phyloP scores from a whole-genome alignment of 164 flowering plant species.

The Sedum album region DNA sequence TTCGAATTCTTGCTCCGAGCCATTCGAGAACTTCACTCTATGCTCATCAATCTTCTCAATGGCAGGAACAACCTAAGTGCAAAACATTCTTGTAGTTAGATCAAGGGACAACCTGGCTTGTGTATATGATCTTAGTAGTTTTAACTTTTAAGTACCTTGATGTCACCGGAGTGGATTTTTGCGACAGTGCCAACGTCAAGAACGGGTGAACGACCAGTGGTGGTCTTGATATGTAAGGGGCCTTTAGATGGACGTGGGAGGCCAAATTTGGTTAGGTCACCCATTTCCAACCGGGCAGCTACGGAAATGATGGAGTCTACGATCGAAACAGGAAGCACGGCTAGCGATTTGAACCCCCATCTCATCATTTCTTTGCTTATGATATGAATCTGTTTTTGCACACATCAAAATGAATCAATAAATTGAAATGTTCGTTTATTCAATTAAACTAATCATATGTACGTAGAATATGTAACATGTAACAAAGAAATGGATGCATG shows the following conservation, averaged over 20 bases:
- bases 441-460: too few species aligned
- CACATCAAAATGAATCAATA: not conserved
- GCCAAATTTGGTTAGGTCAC: conserved; percentile 23
- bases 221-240: conserved; percentile 24
- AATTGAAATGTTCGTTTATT: not conserved
- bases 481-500: too few species aligned
- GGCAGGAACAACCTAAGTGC: conserved; percentile 18
- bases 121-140: not conserved
- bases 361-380: conserved; percentile 24
- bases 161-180: conserved; percentile 22
- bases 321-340: conserved; percentile 14
- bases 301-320: conserved; percentile 19
- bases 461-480: too few species aligned
- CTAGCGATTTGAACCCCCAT: conserved; percentile 26
- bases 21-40: conserved; percentile 15
- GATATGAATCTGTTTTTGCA: conserved; percentile 22
- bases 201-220: conserved; percentile 25
- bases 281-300: conserved; percentile 13
- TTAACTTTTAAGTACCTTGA: conserved; percentile 18
- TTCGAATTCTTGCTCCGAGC: conserved; percentile 14
- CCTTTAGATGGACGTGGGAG: conserved; percentile 25
- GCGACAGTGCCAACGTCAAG: conserved; percentile 37
- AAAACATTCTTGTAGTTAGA: not conserved
- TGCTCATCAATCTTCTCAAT: conserved; percentile 11
- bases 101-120: too few species aligned